These are phyloP conservation scores for Tolypocladium inflatum DNA, from an alignment of 2,329 filamentous ascomycete genomes.

Conservation along the genomic window DNA sequence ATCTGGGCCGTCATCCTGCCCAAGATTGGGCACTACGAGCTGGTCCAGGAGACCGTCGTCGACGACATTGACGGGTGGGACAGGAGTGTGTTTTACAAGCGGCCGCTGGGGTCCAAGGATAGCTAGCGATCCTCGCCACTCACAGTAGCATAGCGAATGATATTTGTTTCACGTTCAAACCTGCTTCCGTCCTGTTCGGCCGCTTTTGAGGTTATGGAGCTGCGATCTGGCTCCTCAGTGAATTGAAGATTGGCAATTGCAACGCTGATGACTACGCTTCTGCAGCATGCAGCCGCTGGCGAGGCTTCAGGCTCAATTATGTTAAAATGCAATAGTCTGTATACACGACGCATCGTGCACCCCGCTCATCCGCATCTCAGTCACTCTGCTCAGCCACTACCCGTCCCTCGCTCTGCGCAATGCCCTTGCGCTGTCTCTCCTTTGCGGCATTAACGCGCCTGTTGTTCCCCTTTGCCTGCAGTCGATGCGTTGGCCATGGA, in stretches of 20 bases:
- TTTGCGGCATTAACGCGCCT: conserved; percentile 1
- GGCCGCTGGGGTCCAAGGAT: conserved; percentile 19
- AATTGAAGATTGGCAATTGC: too few relatives aligned
- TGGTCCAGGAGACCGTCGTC: conserved; percentile 44
- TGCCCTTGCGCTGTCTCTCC: not conserved
- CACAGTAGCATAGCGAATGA: not conserved
- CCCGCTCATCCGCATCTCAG: too few relatives aligned
- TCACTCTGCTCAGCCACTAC: not conserved
- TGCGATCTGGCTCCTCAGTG: too few relatives aligned
- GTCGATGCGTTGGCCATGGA: not conserved
- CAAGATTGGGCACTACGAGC: conserved; percentile 41
- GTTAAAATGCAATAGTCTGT: too few relatives aligned
- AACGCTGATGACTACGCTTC: too few relatives aligned
- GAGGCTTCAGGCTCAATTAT: too few relatives aligned
- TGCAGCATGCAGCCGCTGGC: too few relatives aligned
- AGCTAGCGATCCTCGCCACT: not conserved
- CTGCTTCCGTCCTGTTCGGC: too few relatives aligned
- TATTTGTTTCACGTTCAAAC: not conserved
- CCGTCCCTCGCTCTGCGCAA: not conserved
- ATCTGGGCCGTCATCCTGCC: conserved; percentile 44
- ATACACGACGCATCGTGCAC: too few relatives aligned
- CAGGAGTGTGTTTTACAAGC: conserved; percentile 39
- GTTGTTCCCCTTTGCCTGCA: conserved; percentile 3
- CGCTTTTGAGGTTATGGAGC: too few relatives aligned
- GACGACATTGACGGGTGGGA: conserved; percentile 56